Base-by-base conservation (phyloP, 1,284 basidiomycete species). In the Trichosporon coremiiforme region DNA sequence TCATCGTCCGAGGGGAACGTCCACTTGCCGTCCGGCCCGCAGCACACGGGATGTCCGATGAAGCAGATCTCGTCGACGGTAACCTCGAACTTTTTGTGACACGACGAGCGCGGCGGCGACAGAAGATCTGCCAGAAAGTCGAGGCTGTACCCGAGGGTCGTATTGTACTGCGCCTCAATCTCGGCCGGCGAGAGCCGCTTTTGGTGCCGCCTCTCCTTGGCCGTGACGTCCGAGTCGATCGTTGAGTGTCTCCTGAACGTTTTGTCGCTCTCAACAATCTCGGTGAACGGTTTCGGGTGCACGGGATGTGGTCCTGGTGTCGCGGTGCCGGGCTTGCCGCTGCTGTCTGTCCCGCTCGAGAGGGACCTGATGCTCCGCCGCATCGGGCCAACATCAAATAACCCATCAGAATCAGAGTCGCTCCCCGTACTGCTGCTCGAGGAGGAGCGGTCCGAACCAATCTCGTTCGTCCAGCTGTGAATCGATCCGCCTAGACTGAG, bases 51-150 rank as follows among this genome's bases (percentile, higher is more conserved):
- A 81, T 98, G 95, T 0, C 96, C 96, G 53, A 98, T 87, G 79
- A 98, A 98, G 1, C 90, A 92, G n/a, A 98, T 87, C 76, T 95
- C 91, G 77, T 98, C 95, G 22, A 98, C 90, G 60, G 92, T 84
- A 33, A 99, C 87, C 81, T 97, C 95, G 79, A 98, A 98, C 78
- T 94, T 94, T 79, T 94, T 93, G 82, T 98, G 94, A 78, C 94
- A 97, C 79, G 95, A 88, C 17, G 90, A 87, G 35, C 85, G 85
- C 60, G 90, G 88, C 0, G 95, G 94, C 70, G 90, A 91, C 7
- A 98, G 86, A 71, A 97, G 86, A 66, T 88, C 88, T 29, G 93
- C 92, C 36, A 98, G 86, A 76, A 94, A 91, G 71, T 91, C 90
- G 13, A 90, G 85, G 8, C 90, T 88, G 82, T 93, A 97, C 4